Base-by-base conservation (phyloP, 179 eudicot genomes). In the Amaranthus tricolor region DNA sequence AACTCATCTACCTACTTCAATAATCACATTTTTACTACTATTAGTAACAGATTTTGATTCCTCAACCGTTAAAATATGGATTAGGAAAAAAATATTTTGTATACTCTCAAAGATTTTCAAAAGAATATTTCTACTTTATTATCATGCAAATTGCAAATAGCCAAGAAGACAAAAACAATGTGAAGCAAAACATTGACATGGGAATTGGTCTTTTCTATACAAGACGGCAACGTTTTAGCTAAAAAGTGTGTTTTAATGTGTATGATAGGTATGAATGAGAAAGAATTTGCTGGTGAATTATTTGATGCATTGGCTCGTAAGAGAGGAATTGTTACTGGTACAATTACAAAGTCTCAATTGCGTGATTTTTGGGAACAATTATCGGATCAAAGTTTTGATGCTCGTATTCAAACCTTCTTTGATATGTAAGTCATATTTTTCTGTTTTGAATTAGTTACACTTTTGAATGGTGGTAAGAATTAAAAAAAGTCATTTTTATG, bases 351-450 rank as follows among this genome's bases (percentile, higher is more conserved):
- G 77, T 58, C 65, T 1, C 89, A 93, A 81, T 80, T 96, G 21
- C 87, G 79, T 70, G 99, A 91, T 52, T 96, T 96, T 70, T 96
- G 98, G 99, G 94, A 96, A 21, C 99, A 93, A 54, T 84, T 96
- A 12, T 75, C 94, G 15, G 99, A 93, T 74, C 98, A 91, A 78
- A 87, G 94, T 63, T 96, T 96, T 67, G 98, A 96, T 88, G 90
- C 94, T 65, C 83, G 98, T 20, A 92, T 93, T 63, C 91, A 87
- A 14, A 93, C 97, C 66, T 96, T 93, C 88, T 93, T 96, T 81
- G 99, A 96, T 86, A 93, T 93, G 98, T 95, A 76, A 80, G 89
- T 69, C 12, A 53, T 2, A 31, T 2, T 31, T 31, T 31, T 31
- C 3, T 4, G 40, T 31, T 31, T 4, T 31, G 40, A 31, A 31